Base-by-base conservation (phyloP, 2,329 filamentous ascomycete genomes). In the Cercospora beticola region DNA sequence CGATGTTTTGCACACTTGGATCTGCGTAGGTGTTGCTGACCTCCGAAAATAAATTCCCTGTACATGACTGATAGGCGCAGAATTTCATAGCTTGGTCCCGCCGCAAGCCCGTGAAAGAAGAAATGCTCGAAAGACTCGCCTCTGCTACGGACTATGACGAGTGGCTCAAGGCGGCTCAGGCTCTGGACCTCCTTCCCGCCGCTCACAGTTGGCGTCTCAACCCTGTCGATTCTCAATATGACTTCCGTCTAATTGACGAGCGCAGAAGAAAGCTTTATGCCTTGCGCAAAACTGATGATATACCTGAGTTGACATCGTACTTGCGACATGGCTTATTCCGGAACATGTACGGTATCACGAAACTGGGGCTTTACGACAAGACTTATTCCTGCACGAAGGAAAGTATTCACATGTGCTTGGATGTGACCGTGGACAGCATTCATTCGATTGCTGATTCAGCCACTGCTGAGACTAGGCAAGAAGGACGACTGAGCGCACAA, bases 371-470 rank as follows among this genome's bases (percentile, higher is more conserved):
- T 0, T 97, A 93, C 81, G 94, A 93, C 75, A 88, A 90, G 68
- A 91, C 92, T 12, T 96, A 96, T 77, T 90, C 91, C 1, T 93
- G 93, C n/a, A 97, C 94, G 1, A 97, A 97, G 79, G 88, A 92
- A 65, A 83, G 97, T 59, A 96, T 97, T 70, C 93, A 97, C 77
- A 92, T 97, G 79, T 97, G 97, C 77, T 90, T 97, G 70, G 89
- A 90, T 0, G 90, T 95, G 77, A 90, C 97, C 43, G 91, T 91
- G 14, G 87, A 92, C 68, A 90, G 92, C 1, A 89, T 97, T 65
- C 88, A 92, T 69, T 90, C 94, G 76, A 89, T 97, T 36, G 89
- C 89, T 40, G 82, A 83, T 21, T 84, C 92, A 63, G 88, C 90
- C 21, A 90, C 87, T 0, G 67, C 68, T 10, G 56, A 70, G 66